phyloP scores from a whole-genome alignment of 148 eudicot species.

The Heliamphora exappendiculata region DNA sequence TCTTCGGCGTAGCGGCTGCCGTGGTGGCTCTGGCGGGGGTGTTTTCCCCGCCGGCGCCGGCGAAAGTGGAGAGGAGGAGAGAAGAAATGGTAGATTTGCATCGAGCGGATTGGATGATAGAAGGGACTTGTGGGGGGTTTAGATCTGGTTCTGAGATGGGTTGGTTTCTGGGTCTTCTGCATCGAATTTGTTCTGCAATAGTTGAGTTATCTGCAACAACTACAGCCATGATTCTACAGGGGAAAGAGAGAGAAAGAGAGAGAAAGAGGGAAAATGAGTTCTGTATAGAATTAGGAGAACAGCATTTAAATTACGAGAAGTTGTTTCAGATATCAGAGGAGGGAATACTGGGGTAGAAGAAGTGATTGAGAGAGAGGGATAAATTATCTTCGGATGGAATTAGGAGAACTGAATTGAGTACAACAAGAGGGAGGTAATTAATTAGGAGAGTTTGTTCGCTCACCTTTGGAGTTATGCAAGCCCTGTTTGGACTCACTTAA shows the following conservation, averaged over 20 bases:
- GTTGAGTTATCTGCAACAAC: conserved; percentile 31
- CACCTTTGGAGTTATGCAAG: no score
- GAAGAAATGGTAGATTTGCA: conserved; percentile 56
- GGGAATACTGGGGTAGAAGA: no score
- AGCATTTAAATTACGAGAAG: no score
- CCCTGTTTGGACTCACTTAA: no score
- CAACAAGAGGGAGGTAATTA: no score
- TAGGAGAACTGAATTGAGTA: no score
- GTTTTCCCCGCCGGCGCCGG: conserved; percentile 2
- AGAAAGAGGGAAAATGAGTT: not conserved
- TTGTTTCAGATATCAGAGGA: no score
- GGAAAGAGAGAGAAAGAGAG: not conserved
- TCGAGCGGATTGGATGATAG: conserved; percentile 37
- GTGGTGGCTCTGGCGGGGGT: conserved; percentile 5
- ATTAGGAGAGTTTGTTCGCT: no score
- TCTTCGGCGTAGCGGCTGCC: conserved; percentile 13
- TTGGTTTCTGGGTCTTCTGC: conserved; percentile 23
- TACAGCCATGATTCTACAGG: conserved; percentile 14
- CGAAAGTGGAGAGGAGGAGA: conserved; percentile 33
- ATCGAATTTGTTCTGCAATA: conserved; percentile 30
- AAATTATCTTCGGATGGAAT: no score
- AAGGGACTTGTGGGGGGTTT: conserved; percentile 17
- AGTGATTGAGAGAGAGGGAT: no score
- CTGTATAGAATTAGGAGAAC: not conserved
- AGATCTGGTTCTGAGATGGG: conserved; percentile 29